Conservation (phyloP, 1,284 basidiomycete species). For the Ganoderma meredithae region DNA sequence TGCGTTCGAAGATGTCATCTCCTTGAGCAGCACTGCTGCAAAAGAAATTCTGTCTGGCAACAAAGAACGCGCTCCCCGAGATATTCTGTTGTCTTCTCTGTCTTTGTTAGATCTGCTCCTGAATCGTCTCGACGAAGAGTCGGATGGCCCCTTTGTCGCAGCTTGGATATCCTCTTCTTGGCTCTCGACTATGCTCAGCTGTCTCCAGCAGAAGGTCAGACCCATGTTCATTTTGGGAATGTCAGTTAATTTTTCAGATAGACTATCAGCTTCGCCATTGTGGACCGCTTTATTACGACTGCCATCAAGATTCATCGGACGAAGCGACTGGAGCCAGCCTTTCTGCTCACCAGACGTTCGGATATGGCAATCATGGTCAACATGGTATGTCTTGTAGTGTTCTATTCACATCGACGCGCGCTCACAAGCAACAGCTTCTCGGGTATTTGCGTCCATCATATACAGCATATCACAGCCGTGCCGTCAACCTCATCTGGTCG, state of each 20-base stretch:
- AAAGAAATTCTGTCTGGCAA: conserved; percentile 44
- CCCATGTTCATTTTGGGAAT: background rate
- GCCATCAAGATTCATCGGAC: conserved; percentile 64
- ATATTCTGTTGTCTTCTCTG: conserved; percentile 58
- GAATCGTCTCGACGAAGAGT: conserved; percentile 47
- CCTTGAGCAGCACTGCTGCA: conserved; percentile 56
- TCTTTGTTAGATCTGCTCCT: conserved; percentile 59
- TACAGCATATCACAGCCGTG: conserved; percentile 82
- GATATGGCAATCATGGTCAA: conserved; percentile 63
- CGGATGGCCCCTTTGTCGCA: conserved; percentile 44
- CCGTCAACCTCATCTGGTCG: conserved; percentile 88
- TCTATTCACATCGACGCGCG: background rate
- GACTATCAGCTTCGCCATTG: conserved; percentile 69
- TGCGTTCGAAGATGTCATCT: conserved; percentile 60
- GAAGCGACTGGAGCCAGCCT: conserved; percentile 56
- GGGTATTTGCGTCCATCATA: conserved; percentile 75
- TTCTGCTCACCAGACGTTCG: conserved; percentile 62
- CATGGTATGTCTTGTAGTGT: conserved; percentile 41
- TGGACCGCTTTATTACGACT: conserved; percentile 71
- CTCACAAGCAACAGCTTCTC: conserved; percentile 60
- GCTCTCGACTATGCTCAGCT: conserved; percentile 58
- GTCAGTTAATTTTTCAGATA: conserved; percentile 37
- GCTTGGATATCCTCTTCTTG: conserved; percentile 65
- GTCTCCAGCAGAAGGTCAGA: conserved; percentile 61
- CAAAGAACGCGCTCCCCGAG: conserved; percentile 46